Conservation (phyloP, 139 green algal genomes). For the Coccomyxa sp. region DNA sequence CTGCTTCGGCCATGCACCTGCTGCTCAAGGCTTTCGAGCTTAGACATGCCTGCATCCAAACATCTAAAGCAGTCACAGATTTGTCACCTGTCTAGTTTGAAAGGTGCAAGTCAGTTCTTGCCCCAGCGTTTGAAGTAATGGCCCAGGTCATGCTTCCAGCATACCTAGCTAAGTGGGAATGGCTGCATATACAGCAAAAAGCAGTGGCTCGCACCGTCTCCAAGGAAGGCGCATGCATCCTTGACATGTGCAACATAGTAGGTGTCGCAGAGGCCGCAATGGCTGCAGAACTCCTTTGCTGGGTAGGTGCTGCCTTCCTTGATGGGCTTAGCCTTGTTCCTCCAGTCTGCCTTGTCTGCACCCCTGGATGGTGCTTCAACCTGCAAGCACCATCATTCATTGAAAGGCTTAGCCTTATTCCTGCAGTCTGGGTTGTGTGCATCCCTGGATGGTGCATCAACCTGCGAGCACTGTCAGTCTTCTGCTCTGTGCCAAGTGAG, state of each 20-base stretch:
- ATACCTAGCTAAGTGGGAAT: background rate
- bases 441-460: background rate
- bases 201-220: constrained; percentile 49
- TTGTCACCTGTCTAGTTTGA: background rate
- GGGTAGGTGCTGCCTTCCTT: constrained; percentile 72
- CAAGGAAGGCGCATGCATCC: constrained; percentile 93
- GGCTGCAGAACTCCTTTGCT: constrained; percentile 82
- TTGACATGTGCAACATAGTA: constrained; percentile 96
- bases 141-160: no score
- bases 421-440: constrained; percentile 40
- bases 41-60: constrained; percentile 55
- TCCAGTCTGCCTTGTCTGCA: constrained; percentile 37
- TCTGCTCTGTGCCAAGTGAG: no score
- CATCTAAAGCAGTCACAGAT: background rate
- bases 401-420: constrained; percentile 56
- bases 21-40: constrained; percentile 63
- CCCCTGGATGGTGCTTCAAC: background rate
- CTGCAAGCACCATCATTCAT: background rate
- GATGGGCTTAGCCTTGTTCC: constrained; percentile 59
- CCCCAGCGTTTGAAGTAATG: background rate
- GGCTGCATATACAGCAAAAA: background rate
- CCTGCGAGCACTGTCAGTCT: background rate
- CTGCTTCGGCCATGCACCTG: constrained; percentile 54
- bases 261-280: constrained; percentile 89
- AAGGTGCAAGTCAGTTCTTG: background rate